Percentiles rank a stretch among this genome's conserved stretches.
These are phyloP conservation scores for Thinopyrum elongatum DNA, from an alignment of 176 grass and related monocot species.

Conservation along the genomic window DNA sequence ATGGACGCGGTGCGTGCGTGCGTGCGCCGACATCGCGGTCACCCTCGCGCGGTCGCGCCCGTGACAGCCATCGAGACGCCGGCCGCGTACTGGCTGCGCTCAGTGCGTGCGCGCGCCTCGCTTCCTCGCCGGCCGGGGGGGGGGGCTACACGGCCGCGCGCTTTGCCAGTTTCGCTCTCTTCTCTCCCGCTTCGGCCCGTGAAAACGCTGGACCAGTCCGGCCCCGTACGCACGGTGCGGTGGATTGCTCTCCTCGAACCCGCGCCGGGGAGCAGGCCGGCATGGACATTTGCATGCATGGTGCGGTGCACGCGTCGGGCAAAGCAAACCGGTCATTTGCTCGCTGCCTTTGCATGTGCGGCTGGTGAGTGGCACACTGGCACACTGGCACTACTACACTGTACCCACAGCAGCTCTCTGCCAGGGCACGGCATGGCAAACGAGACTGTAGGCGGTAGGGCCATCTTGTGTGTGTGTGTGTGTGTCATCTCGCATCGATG, in stretches of 20 bases:
- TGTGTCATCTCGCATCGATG: background rate
- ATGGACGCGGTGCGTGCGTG: too few relatives aligned
- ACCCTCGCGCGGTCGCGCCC: too few relatives aligned
- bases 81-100: too few relatives aligned
- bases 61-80: too few relatives aligned
- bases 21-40: too few relatives aligned
- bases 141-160: background rate
- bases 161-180: too few relatives aligned
- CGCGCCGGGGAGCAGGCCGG: background rate
- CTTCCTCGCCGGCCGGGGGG: background rate
- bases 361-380: background rate
- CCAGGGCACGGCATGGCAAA: too few relatives aligned
- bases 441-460: too few relatives aligned
- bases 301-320: background rate
- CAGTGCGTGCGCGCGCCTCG: background rate
- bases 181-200: too few relatives aligned
- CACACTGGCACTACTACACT: background rate
- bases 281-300: background rate
- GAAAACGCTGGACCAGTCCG: too few relatives aligned
- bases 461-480: background rate
- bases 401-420: too few relatives aligned
- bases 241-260: background rate
- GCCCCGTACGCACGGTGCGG: too few relatives aligned
- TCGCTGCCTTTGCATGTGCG: background rate
- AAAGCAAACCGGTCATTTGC: background rate